phyloP scores from a whole-genome alignment of 495 filamentous ascomycete species.

The Neurospora sp. region DNA sequence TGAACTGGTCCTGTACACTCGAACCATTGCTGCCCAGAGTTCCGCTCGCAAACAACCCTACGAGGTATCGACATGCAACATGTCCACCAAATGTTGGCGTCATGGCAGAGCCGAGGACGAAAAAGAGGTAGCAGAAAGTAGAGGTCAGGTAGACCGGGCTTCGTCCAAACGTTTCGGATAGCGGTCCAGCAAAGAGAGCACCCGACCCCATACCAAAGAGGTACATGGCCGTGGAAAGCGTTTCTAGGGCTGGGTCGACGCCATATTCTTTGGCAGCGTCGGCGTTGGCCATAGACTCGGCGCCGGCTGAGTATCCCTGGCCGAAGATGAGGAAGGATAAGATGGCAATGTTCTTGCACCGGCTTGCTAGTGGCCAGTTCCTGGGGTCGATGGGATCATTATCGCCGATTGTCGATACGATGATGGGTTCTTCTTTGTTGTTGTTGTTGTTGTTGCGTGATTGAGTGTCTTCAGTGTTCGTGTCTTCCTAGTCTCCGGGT shows the following conservation, averaged over 20 bases:
- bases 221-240: slow-evolving; percentile 21
- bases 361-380: slow-evolving; percentile 21
- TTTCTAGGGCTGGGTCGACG: slow-evolving; percentile 21
- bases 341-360: slow-evolving; percentile 28
- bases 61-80: slow-evolving; percentile 24
- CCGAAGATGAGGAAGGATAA: slow-evolving; percentile 26
- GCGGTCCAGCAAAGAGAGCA: slow-evolving; percentile 23
- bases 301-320: slow-evolving; percentile 20
- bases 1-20: slow-evolving; percentile 23
- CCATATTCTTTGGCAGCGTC: slow-evolving; percentile 16
- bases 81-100: slow-evolving; percentile 19
- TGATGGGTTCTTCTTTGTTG: slow-evolving; percentile 7
- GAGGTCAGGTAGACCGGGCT: slow-evolving; percentile 24
- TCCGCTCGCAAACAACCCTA: slow-evolving; percentile 23
- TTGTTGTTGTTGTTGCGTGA: neutral
- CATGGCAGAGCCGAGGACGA: slow-evolving; percentile 23
- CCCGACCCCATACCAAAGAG: slow-evolving; percentile 23
- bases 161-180: slow-evolving; percentile 28
- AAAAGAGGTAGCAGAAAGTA: slow-evolving; percentile 23
- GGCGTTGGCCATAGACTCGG: slow-evolving; percentile 26
- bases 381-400: slow-evolving; percentile 19
- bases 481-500: neutral
- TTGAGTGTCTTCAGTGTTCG: neutral
- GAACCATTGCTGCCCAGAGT: slow-evolving; percentile 25
- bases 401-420: neutral